Evolutionary conservation across 2,329 filamentous ascomycete genomes (phyloP).

Genomic region (Cucurbitaria berberidis): DNA sequence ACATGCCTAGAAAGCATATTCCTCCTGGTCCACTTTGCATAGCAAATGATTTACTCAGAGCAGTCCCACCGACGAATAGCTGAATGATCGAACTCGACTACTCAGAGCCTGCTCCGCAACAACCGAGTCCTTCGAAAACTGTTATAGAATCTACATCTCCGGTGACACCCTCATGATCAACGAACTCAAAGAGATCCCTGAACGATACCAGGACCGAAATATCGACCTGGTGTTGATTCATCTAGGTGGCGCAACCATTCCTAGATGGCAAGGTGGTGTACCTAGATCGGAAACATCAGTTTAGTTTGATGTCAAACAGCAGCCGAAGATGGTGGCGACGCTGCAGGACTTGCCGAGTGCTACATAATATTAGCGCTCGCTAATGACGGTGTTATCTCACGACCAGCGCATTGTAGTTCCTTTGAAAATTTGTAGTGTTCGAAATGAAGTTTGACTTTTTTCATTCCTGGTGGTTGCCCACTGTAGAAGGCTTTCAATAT

Average conservation of each 20-base stretch:
- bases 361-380: conserved; percentile 1
- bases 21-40: conserved; percentile 52
- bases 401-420: neutral
- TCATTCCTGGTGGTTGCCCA: conserved; percentile 36
- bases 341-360: neutral
- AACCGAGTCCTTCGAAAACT: conserved; percentile 48
- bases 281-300: conserved; percentile 65
- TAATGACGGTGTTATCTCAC: neutral
- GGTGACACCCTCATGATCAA: conserved; percentile 69
- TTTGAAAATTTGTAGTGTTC: conserved; percentile 5
- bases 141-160: conserved; percentile 69
- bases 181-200: conserved; percentile 66
- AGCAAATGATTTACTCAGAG: conserved; percentile 57
- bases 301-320: conserved; percentile 57
- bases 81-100: conserved; percentile 70
- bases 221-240: conserved; percentile 73
- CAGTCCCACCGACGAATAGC: conserved; percentile 69
- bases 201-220: conserved; percentile 59
- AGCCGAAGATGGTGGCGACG: conserved; percentile 11
- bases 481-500: conserved; percentile 32
- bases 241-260: conserved; percentile 70
- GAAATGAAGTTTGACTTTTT: conserved; percentile 39
- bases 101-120: conserved; percentile 20
- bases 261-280: conserved; percentile 64
- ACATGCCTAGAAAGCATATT: conserved; percentile 70